Evolutionary conservation across 768 basidiomycete species (phyloP).

Genomic region (Tylopilus cervinicoccineus): DNA sequence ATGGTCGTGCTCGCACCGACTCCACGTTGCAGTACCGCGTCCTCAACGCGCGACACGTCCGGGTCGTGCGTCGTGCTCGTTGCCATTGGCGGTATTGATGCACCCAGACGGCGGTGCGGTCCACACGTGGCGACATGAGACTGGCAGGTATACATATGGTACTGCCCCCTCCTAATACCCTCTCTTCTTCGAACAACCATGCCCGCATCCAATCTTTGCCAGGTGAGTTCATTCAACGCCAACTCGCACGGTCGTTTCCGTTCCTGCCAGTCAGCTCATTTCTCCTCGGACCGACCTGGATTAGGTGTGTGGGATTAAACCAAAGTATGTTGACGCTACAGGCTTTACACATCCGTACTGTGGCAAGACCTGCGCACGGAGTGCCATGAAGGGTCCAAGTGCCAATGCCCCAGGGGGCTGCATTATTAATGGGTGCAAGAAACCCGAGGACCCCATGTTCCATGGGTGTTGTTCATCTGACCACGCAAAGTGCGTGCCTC

Average conservation of each 20-base stretch:
- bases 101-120: conserved; percentile 17
- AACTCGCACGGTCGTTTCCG: conserved; percentile 14
- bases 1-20: conserved; percentile 13
- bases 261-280: conserved; percentile 7
- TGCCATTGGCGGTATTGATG: conserved; percentile 1
- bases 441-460: conserved; percentile 46
- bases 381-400: conserved; percentile 28
- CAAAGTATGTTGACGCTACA: conserved; percentile 57
- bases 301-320: conserved; percentile 56
- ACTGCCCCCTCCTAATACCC: conserved; percentile 2
- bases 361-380: conserved; percentile 57
- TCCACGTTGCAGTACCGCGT: conserved; percentile 17
- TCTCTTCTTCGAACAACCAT: conserved; percentile 6
- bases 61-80: conserved; percentile 13
- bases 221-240: conserved; percentile 16
- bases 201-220: conserved; percentile 25
- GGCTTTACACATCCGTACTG: conserved; percentile 58
- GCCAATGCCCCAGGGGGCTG: conserved; percentile 38
- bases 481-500: conserved; percentile 48
- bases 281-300: conserved; percentile 3
- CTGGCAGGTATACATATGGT: conserved; percentile 20
- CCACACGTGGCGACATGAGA: conserved; percentile 20
- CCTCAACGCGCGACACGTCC: conserved; percentile 17
- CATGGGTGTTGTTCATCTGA: conserved; percentile 55
- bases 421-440: conserved; percentile 47